Base-by-base conservation (phyloP, 495 filamentous ascomycete genomes). In the Penicillium ochrochloron region DNA sequence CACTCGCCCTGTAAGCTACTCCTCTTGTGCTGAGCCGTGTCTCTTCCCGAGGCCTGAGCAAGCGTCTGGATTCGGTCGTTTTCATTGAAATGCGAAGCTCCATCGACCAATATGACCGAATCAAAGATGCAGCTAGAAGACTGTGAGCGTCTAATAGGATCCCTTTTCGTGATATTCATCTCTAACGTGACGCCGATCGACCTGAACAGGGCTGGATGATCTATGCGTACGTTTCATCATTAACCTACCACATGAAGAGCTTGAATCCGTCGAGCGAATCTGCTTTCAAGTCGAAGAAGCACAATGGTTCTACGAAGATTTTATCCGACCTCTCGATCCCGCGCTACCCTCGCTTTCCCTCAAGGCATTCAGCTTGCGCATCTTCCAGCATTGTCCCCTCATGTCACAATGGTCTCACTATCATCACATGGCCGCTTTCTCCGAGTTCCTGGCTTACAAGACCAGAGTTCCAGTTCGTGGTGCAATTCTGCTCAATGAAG, bases 231-330 rank as follows among this genome's bases (percentile, higher is more conserved):
- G 88, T 64, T 99, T 99, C 73, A 94, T 99, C 70, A 92, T 98
- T 72, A 97, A 98, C 78, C 84, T 97, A 54, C 95, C 95, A 23
- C 84, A 87, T 65, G 92, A 94, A 75, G 95, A 98, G 75, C 88
- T 97, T 33, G 86, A 89, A 63, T 92, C 90, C 0, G 91, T 96
- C 23, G 92, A 94, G 71, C 91, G 95, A 66, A 93, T 98, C 72
- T 97, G 93, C 77, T 99, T 99, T 76, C 94, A 97, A 80, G 90
- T 99, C 60, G 95, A 99, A 77, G 96, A 97, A 73, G 95, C 95
- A 72, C 95, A 99, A 90, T 99, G 95, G 95, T 98, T 93, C 76
- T 99, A 97, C 87, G 96, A 98, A 78, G 95, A 99, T 77, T 99
- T 98, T 73, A 91, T 99, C 76, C 91, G 96, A 39, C 93, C 93